Conservation (phyloP, 129 eudicot genomes). For the Lactuca sativa region DNA sequence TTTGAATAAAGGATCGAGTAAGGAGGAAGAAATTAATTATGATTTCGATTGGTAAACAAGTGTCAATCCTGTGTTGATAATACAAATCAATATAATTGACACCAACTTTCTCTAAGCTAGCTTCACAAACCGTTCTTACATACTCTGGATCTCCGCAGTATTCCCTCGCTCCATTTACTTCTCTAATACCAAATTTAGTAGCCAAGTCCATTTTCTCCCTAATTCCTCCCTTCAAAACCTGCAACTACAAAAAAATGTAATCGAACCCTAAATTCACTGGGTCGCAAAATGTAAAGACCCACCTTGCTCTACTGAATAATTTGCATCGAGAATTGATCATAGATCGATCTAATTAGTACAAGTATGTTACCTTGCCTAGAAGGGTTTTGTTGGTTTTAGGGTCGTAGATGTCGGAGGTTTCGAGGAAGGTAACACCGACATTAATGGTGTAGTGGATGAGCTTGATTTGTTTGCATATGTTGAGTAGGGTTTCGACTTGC, state of each 20-base stretch:
- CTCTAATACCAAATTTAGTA: conserved; percentile 15
- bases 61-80: conserved; percentile 48
- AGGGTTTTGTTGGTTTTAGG: conserved; percentile 51
- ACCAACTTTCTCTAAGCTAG: conserved; percentile 18
- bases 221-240: conserved; percentile 41
- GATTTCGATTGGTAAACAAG: conserved; percentile 55
- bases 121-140: conserved; percentile 43
- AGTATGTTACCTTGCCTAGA: conserved; percentile 36
- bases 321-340: background rate
- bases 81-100: conserved; percentile 52
- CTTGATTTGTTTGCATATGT: too few relatives aligned
- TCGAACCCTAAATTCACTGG: background rate
- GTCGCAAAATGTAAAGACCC: background rate
- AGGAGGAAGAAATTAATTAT: conserved; percentile 32
- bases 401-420: conserved; percentile 51
- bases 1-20: background rate
- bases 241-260: background rate
- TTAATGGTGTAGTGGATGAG: background rate
- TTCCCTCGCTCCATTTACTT: conserved; percentile 23
- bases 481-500: too few relatives aligned
- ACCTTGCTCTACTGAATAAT: background rate
- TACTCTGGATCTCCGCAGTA: conserved; percentile 46
- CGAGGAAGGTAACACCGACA: conserved; percentile 48
- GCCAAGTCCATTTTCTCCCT: conserved; percentile 41
- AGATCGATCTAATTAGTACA: background rate